Evolutionary conservation across 129 eudicot species (phyloP), one percentile per base, ranked within the genome.

Genomic region (Helichrysum umbraculigerum): DNA sequence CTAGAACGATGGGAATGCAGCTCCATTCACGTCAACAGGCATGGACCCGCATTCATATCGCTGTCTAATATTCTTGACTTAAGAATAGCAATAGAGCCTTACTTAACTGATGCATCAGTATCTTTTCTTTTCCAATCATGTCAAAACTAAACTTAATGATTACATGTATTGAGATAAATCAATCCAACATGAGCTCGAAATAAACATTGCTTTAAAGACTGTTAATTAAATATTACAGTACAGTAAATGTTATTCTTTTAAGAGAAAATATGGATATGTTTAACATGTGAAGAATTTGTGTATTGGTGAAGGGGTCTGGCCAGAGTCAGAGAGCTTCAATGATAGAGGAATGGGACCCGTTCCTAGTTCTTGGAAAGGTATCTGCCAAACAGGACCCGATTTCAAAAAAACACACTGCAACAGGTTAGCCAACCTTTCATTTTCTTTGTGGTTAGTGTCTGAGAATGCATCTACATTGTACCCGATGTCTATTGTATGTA

Each of bases 281-380:
- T 71, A 71, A 77, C 19, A 61, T 80, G 71, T 57, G 61, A 57
- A 39, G 68, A 34, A 58, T 50, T 61, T 4, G 22, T 61, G 64
- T 68, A 72, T 71, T 76, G 80, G 51, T 81, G 67, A 76, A 92
- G 98, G 98, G 30, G 91, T 88, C 76, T 92, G 98, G 98, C 90
- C 98, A 63, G 98, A 92, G 73, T 92, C 98, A 16, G 76, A 86
- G 80, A 92, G 98, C 88, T 90, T 90, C 79, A 85, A 37, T 57
- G 98, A 90, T 74, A 81, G 82, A 85, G 98, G 90, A 42, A 83
- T 92, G 92, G 98, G 89, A 30, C 92, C 94, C 57, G 63, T 88
- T 68, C 98, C 98, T 52, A 52, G 73, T 34, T 80, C 86, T 60
- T 92, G 98, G 98, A 92, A 88, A 76, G 98, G 98, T 66, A 76